Evolutionary conservation across 495 filamentous ascomycete genomes (phyloP), one percentile per base, ranked within the genome.

Genomic region (Podospora sp.): DNA sequence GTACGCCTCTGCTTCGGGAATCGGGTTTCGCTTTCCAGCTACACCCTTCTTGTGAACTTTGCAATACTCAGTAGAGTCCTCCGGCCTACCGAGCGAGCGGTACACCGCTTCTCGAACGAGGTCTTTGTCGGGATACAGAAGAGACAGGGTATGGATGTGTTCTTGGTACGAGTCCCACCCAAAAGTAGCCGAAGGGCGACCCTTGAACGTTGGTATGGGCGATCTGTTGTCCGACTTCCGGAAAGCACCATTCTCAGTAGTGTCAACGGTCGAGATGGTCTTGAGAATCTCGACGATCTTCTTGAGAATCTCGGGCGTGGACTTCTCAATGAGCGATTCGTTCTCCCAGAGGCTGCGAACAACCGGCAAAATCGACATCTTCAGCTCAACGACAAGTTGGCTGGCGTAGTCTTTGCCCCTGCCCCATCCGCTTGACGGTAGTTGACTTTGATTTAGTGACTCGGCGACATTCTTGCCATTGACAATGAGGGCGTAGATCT

Each of bases 371-470:
- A 97, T 87, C 29, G 89, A 85, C 81, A 92, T 87, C 55, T 94
- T 88, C 52, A 98, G 79, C 74, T 98, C 95, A 35, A 99, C 90
- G 12, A 97, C 74, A 64, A 98, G 91, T 72, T 98, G 95, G 7
- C 84, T 82, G 7, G 89, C 79, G 18, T 88, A 83, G 71, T 96
- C 91, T 8, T 86, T 77, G 29, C 83, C 85, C 33, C 84, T 82
- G 40, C 86, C 84, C 24, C 88, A 83, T 33, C 83, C 83, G 24
- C 76, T 72, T 6, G 72, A 68, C 4, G 84, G 74, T 69, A 97
- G 84, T 46, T 87, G 83, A 56, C 85, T 79, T 24, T 90, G 88
- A 68, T 89, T 86, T 55, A 79, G 77, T 3, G 94, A 89, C 20
- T 99, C 95, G 7, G 83, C 81, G 58, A 97, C 87, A 58, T 86